Evolutionary conservation across 495 filamentous ascomycete genomes (phyloP).

Genomic region (Letharia lupina): DNA sequence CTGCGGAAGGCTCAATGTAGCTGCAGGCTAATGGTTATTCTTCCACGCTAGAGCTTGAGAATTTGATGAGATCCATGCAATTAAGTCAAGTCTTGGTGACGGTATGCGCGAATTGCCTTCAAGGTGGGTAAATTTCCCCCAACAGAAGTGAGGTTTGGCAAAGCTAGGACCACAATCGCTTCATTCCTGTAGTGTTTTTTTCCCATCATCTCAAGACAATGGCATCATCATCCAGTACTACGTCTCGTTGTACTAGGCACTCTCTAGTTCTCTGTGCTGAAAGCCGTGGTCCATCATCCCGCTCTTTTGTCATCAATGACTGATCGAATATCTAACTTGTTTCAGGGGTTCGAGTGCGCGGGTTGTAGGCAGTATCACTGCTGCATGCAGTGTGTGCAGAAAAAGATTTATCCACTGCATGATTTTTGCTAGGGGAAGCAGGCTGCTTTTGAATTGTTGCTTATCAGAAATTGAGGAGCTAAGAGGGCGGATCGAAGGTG

Average conservation of each 20-base stretch:
- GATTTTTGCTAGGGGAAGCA: not conserved
- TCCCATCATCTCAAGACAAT: not conserved
- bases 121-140: slow-evolving; percentile 2
- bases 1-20: not conserved
- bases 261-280: not conserved
- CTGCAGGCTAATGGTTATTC: not conserved
- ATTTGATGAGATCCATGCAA: not conserved
- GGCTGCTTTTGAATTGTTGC: slow-evolving; percentile 1
- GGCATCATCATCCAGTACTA: not conserved
- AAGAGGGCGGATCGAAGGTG: not conserved
- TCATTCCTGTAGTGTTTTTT: not conserved
- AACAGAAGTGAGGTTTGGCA: not conserved
- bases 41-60: not conserved
- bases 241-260: not conserved
- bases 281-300: not conserved
- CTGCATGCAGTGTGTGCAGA: slow-evolving; percentile 2
- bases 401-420: not conserved
- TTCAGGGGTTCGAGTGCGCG: slow-evolving; percentile 4
- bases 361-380: slow-evolving; percentile 6
- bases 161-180: not conserved
- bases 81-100: slow-evolving; percentile 1
- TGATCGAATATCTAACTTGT: not conserved
- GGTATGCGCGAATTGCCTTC: slow-evolving; percentile 1
- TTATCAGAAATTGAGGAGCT: not conserved
- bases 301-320: not conserved